phyloP scores from a whole-genome alignment of 164 flowering plant species.

The Dillenia turbinata region DNA sequence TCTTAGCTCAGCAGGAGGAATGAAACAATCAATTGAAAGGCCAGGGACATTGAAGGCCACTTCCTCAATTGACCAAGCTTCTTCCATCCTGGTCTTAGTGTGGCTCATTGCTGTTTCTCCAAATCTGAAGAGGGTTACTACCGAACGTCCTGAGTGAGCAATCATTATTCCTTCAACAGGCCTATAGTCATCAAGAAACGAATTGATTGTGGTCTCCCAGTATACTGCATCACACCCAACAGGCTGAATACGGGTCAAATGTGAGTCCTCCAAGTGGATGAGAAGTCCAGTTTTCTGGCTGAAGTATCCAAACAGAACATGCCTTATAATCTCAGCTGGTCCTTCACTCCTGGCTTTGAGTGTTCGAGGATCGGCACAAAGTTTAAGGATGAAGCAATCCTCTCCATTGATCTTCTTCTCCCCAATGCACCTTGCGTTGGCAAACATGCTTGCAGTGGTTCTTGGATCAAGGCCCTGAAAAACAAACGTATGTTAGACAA shows the following conservation, averaged over 20 bases:
- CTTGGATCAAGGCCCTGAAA: constrained; percentile 65
- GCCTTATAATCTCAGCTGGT: constrained; percentile 64
- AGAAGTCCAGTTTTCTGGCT: constrained; percentile 70
- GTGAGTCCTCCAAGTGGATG: constrained; percentile 60
- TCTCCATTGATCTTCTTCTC: constrained; percentile 65
- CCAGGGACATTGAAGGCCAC: constrained; percentile 68
- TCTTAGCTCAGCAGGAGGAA: constrained; percentile 46
- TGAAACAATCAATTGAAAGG: constrained; percentile 57
- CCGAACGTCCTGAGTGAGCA: constrained; percentile 61
- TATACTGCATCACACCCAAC: constrained; percentile 60
- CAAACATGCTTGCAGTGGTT: constrained; percentile 65
- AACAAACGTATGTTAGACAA: not conserved
- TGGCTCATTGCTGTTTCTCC: constrained; percentile 78
- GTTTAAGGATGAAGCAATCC: constrained; percentile 70
- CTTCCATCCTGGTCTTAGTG: constrained; percentile 68
- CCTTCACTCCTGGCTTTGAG: constrained; percentile 61
- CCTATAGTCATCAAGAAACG: constrained; percentile 55
- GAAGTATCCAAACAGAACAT: constrained; percentile 61
- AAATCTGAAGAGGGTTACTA: constrained; percentile 57
- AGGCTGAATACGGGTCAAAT: constrained; percentile 58
- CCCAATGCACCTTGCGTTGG: constrained; percentile 60
- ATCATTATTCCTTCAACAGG: constrained; percentile 68
- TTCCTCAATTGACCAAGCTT: constrained; percentile 66
- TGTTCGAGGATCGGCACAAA: constrained; percentile 54
- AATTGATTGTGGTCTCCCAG: constrained; percentile 75